Evolutionary conservation across 106 monocot species (phyloP).

Genomic region (Posidonia australis): DNA sequence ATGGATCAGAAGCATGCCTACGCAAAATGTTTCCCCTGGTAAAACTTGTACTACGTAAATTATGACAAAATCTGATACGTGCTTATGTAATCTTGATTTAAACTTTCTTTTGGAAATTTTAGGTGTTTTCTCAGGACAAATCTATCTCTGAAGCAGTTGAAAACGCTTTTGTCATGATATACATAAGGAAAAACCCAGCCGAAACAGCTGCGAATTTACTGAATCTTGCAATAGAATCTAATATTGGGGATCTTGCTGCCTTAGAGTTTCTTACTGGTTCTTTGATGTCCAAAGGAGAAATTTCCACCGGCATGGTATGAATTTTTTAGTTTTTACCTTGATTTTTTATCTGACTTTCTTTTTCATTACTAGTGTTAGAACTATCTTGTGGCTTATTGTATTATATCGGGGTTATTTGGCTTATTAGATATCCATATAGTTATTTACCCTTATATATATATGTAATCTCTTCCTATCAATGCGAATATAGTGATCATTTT

Average conservation of each 20-base stretch:
- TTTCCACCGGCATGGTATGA: conserved; percentile 63
- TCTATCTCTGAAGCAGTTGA: conserved; percentile 94
- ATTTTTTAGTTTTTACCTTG: neutral
- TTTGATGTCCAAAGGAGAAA: conserved; percentile 71
- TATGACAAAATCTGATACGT: neutral
- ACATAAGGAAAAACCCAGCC: conserved; percentile 52
- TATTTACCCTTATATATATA: too few species aligned
- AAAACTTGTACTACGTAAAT: conserved; percentile 1
- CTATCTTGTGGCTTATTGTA: too few species aligned
- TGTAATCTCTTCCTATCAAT: too few species aligned
- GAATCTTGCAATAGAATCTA: conserved; percentile 55
- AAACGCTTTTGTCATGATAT: conserved; percentile 83
- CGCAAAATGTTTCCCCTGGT: conserved; percentile 93
- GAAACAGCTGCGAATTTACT: conserved; percentile 80
- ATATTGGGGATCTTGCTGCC: conserved; percentile 80
- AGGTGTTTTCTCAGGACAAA: conserved; percentile 94
- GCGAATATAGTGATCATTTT: too few species aligned
- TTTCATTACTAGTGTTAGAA: neutral
- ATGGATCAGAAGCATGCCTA: conserved; percentile 87
- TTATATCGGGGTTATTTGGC: too few species aligned
- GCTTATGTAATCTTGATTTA: neutral
- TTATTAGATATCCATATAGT: too few species aligned
- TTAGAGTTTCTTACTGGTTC: conserved; percentile 66
- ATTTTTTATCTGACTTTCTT: neutral
- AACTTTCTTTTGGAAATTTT: conserved; percentile 1